Evolutionary conservation across 768 basidiomycete species (phyloP), one percentile per base, ranked within the genome.

Genomic region (Kwoniella shandongensis): DNA sequence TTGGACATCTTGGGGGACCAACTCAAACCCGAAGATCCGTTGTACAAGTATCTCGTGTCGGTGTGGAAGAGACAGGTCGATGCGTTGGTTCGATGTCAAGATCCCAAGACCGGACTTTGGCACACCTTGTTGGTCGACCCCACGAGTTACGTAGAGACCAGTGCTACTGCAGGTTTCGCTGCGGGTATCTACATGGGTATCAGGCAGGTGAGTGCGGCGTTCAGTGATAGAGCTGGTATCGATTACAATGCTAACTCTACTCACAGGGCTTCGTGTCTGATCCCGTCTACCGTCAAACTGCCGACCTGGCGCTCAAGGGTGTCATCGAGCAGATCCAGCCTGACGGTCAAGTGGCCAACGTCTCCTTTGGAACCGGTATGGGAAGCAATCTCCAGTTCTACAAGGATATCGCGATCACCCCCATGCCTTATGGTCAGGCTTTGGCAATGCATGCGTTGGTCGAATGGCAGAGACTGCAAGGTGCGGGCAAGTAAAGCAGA

Each of bases 401-500:
- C 69, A 81, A 79, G 64, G 74, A 78, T 42, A 79, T 83, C 41
- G 78, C 80, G n/a, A 74, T 82, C 65, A 84, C 83, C 22, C 80
- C 80, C 48, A 83, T 83, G 82, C 82, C 82, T 12, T 83, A 83
- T 62, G 82, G 83, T 13, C 82, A 83, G 64, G 81, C 81, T 55
- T 70, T 83, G 57, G 82, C 81, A 18, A 72, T 82, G 55, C 67
- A 81, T 30, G 81, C 81, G 15, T 70, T 82, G 59, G 81, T 81
- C 15, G 82, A 83, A 63, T 80, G 70, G 70, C 62, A 69, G 60
- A 56, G 69, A 40, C 38, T 61, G 54, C 65, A 67, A 55, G 48
- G 51, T 32, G 32, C 32, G 32, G 13, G 32, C 32, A 32, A 32
- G 32, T 32, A 32, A 13, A 13, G 6, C 32, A 13, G 32, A 13